Conservation (phyloP, 495 filamentous ascomycete species). For the Penicillium diatomitis region DNA sequence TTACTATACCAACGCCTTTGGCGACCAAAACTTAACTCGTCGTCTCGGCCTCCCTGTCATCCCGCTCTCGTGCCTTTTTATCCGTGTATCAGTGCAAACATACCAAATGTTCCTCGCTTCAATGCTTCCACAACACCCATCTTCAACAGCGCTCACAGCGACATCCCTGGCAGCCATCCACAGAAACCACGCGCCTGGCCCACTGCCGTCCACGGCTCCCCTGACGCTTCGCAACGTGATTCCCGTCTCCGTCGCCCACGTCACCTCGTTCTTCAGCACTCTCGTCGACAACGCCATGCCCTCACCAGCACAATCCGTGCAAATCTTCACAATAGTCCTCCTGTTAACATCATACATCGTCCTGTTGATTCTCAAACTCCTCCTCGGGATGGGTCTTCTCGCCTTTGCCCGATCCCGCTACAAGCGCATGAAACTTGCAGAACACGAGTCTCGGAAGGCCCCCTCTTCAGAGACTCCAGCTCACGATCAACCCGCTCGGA, state of each 20-base stretch:
- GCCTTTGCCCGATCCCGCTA: slow-evolving; percentile 68
- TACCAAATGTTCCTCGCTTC: slow-evolving; percentile 97
- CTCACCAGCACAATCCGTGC: slow-evolving; percentile 33
- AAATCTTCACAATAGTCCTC: slow-evolving; percentile 59
- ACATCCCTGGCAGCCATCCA: slow-evolving; percentile 54
- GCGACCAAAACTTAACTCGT: slow-evolving; percentile 78
- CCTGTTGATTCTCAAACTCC: slow-evolving; percentile 66
- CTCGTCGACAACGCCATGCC: slow-evolving; percentile 37
- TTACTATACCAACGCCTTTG: slow-evolving; percentile 95
- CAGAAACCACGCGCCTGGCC: slow-evolving; percentile 34
- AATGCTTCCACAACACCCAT: slow-evolving; percentile 63
- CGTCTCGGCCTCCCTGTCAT: slow-evolving; percentile 87
- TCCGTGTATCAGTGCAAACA: slow-evolving; percentile 87
- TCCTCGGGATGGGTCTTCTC: slow-evolving; percentile 76
- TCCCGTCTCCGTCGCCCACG: slow-evolving; percentile 26
- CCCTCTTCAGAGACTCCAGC: slow-evolving; percentile 1
- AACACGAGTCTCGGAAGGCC: slow-evolving; percentile 34
- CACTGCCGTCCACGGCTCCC: slow-evolving; percentile 23
- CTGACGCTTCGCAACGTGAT: slow-evolving; percentile 30
- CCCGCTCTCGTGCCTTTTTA: slow-evolving; percentile 88
- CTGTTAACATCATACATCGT: slow-evolving; percentile 71
- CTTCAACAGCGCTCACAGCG: slow-evolving; percentile 58
- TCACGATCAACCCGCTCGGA: slow-evolving; percentile 7
- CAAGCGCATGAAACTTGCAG: slow-evolving; percentile 64
- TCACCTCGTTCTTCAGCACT: slow-evolving; percentile 28